phyloP scores from a whole-genome alignment of 345 rosid species.

The Populus tremula region DNA sequence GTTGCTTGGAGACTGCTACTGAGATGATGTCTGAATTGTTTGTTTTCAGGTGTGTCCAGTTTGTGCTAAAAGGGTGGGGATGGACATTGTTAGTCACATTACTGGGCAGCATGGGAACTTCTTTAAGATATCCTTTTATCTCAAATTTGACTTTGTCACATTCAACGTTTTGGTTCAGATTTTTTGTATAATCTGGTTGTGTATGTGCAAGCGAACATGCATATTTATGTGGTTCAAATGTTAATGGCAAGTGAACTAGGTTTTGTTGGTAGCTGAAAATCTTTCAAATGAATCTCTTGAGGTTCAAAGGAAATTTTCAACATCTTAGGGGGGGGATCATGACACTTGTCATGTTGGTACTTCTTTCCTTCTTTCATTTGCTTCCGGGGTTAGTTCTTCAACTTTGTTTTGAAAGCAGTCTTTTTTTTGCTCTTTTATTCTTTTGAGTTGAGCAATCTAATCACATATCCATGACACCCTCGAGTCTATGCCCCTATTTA shows the following conservation, averaged over 20 bases:
- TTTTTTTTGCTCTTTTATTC: background rate
- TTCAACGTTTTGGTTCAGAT: background rate
- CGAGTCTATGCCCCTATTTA: no score
- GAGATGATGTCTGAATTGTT: constrained; percentile 14
- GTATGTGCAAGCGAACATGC: background rate
- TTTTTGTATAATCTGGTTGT: background rate
- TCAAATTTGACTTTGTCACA: background rate
- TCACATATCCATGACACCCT: no score
- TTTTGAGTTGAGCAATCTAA: background rate
- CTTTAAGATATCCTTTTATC: constrained; percentile 73
- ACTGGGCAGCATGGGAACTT: constrained; percentile 66
- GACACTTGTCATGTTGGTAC: background rate
- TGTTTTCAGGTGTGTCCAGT: constrained; percentile 68
- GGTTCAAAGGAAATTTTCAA: background rate
- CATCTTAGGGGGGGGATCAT: background rate
- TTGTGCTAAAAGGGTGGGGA: constrained; percentile 66
- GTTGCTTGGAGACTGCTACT: background rate
- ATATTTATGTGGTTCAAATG: background rate
- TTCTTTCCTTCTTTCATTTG: background rate
- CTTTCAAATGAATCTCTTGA: background rate
- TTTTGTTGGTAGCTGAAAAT: background rate
- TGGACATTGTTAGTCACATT: constrained; percentile 68
- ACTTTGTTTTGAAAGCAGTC: background rate
- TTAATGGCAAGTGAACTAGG: background rate
- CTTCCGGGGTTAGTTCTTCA: background rate